Percentiles rank a stretch among this genome's conserved stretches.
Conservation (phyloP, 1,284 basidiomycete species). For the Apiotrichum laibachii region DNA sequence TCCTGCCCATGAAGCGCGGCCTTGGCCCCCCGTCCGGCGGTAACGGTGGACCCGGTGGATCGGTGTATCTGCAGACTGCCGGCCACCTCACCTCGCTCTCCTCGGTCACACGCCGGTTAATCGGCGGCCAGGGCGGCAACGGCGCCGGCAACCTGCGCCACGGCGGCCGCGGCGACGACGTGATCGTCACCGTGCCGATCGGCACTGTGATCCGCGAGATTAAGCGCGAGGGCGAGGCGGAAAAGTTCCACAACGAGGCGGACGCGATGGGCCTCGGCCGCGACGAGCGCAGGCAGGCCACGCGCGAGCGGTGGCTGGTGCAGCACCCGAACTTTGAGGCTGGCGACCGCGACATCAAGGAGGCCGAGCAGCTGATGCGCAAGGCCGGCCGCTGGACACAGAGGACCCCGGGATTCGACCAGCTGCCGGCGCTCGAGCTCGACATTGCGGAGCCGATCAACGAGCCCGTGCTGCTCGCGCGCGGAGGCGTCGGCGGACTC, state of each 20-base stretch:
- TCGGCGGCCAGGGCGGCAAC: conserved; percentile 64
- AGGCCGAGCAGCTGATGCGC: conserved; percentile 64
- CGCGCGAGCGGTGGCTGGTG: conserved; percentile 69
- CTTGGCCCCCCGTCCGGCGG: conserved; percentile 85
- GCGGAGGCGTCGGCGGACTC: conserved; percentile 78
- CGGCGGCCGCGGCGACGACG: conserved; percentile 69
- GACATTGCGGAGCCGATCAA: conserved; percentile 57
- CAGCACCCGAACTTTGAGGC: conserved; percentile 69
- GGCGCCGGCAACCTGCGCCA: conserved; percentile 82
- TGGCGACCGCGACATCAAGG: conserved; percentile 66
- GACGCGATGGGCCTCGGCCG: conserved; percentile 27
- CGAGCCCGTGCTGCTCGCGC: conserved; percentile 65
- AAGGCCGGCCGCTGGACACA: conserved; percentile 59
- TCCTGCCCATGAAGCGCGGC: conserved; percentile 68
- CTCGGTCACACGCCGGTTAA: conserved; percentile 65
- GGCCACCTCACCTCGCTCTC: conserved; percentile 72
- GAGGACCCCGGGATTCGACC: conserved; percentile 29
- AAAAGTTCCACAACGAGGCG: conserved; percentile 49
- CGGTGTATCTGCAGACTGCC: conserved; percentile 76
- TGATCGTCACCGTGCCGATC: conserved; percentile 74
- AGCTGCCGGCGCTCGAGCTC: conserved; percentile 61
- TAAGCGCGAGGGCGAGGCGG: conserved; percentile 61
- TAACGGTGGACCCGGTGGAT: conserved; percentile 80
- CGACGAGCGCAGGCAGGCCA: conserved; percentile 38
- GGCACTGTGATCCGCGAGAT: conserved; percentile 84